Evolutionary conservation across 1,284 basidiomycete genomes (phyloP).

Genomic region (Kalmanozyma brasiliensis): DNA sequence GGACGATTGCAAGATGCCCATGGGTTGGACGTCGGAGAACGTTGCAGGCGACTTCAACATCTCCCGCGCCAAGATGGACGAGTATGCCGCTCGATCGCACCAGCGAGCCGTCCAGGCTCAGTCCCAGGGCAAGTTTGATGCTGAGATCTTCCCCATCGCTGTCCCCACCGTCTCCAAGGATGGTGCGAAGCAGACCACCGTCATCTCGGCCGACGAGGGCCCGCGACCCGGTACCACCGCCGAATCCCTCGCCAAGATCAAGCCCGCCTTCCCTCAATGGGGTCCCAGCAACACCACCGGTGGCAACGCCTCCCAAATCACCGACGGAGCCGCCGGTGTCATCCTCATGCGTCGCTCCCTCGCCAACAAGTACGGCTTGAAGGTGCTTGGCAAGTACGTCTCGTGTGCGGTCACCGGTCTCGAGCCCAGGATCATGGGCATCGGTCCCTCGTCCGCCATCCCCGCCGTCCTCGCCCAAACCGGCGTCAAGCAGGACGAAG

Average conservation of each 20-base stretch:
- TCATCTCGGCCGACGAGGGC: conserved; percentile 81
- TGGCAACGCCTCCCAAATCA: conserved; percentile 84
- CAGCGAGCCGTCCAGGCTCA: conserved; percentile 77
- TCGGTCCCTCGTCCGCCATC: conserved; percentile 68
- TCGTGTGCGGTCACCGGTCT: conserved; percentile 79
- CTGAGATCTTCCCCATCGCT: conserved; percentile 79
- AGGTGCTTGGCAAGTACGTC: conserved; percentile 81
- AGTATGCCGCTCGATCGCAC: conserved; percentile 82
- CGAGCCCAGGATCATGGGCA: conserved; percentile 84
- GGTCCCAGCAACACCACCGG: conserved; percentile 80
- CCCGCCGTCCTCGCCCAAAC: conserved; percentile 72
- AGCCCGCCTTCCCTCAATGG: conserved; percentile 88
- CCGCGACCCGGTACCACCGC: conserved; percentile 81
- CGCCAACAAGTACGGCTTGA: conserved; percentile 81
- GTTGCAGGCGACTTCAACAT: conserved; percentile 78
- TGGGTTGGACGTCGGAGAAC: conserved; percentile 90
- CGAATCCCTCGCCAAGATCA: conserved; percentile 77
- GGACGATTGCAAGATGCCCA: conserved; percentile 72
- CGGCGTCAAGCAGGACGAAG: conserved; percentile 77
- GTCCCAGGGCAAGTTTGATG: conserved; percentile 76
- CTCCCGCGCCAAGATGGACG: conserved; percentile 84
- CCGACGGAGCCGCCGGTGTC: conserved; percentile 87
- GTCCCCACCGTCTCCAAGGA: conserved; percentile 72
- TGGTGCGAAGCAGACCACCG: conserved; percentile 72
- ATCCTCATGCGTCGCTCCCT: conserved; percentile 86